Base-by-base conservation (phyloP, 805 yeast genomes). In the Candida tallmaniae region DNA sequence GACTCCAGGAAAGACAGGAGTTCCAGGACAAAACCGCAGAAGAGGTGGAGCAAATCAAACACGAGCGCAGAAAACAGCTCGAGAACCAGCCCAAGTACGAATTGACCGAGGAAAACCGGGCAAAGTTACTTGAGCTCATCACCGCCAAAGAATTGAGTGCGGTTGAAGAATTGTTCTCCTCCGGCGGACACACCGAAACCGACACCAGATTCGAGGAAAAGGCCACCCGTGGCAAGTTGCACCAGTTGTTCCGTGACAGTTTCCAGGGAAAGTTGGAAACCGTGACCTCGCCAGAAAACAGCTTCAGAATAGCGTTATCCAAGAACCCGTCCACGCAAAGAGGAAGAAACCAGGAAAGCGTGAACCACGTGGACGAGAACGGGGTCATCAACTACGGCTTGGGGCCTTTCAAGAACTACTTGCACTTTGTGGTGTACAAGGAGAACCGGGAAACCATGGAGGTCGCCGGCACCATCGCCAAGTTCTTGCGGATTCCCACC, bases 381-480 rank as follows among this genome's bases (percentile, higher is more conserved):
- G 80, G 80, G 17, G 73, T 74, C 3, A 70, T 80, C 29, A 75
- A 78, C 44, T 82, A 80, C 60, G 84, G 87, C 0, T 68, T 83
- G 37, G 97, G 96, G 2, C 78, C 81, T 19, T 66, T 70, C 37
- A 79, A 80, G 45, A 73, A 75, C 28, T 85, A 62, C 56, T 61
- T 89, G 29, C 89, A 83, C 50, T 82, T 89, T 51, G 77, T 83
- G 9, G 64, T 93, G 18, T 88, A 85, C 65, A 93, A 93, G 56
- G 97, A 93, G 54, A 93, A 93, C 62, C 84, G 89, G 54, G 99
- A 93, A 47, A 89, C 99, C 1, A 86, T 93, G 96, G 97, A 93
- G 61, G 93, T 86, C 10, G 93, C 93, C 1, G 73, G 78, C 13
- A 60, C 83, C 18, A 62, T 93, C 31, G 67, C 89, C 31, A 82